phyloP scores from a whole-genome alignment of 176 grass and related monocot genomes.

The Saccharum officinarum region DNA sequence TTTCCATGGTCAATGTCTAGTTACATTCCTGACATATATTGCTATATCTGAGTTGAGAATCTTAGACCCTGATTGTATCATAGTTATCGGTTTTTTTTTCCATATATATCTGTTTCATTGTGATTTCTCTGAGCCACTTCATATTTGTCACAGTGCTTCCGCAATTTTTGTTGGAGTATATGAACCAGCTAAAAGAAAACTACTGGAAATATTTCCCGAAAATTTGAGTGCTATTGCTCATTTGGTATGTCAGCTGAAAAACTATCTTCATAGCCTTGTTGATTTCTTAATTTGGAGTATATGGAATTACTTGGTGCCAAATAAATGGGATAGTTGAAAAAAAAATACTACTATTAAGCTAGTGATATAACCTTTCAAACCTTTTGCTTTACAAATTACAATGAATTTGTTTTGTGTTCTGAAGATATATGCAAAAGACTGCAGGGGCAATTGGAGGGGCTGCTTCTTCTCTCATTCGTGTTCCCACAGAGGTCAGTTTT shows the following conservation, averaged over 20 bases:
- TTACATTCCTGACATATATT: neutral
- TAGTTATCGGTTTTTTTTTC: neutral
- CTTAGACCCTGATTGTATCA: neutral
- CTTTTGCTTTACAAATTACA: conserved; percentile 10
- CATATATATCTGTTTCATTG: neutral
- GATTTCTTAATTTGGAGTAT: neutral
- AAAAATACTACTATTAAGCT: neutral
- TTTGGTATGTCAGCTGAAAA: conserved; percentile 52
- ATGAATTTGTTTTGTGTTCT: conserved; percentile 6
- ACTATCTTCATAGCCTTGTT: neutral
- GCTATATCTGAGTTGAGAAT: neutral
- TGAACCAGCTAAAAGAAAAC: conserved; percentile 73
- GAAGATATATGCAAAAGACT: conserved; percentile 38
- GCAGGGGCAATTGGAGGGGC: conserved; percentile 71
- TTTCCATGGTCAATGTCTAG: neutral
- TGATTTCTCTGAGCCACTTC: neutral
- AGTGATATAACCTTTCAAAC: neutral
- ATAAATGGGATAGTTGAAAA: neutral
- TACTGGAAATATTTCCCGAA: conserved; percentile 61
- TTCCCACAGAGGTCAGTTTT: conserved; percentile 56
- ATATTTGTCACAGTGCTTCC: conserved; percentile 52
- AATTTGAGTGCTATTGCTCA: conserved; percentile 71
- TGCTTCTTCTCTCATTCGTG: conserved; percentile 69
- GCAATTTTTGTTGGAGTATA: conserved; percentile 75
- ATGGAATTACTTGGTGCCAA: neutral